Evolutionary conservation across 78 protist species (phyloP).

Genomic region (Ministeria vibrans): DNA sequence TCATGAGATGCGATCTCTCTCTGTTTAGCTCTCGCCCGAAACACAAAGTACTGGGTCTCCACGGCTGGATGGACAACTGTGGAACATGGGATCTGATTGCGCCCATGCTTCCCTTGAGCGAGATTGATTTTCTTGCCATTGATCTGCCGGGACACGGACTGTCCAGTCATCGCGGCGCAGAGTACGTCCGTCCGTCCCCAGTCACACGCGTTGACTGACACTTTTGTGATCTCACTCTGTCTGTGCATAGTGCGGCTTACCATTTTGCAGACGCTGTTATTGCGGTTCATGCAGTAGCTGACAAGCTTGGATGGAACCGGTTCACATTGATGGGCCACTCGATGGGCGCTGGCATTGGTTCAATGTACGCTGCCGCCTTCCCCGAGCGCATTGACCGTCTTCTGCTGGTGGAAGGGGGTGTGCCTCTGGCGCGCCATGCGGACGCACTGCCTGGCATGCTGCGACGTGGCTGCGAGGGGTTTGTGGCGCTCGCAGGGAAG

Average conservation of each 20-base stretch:
- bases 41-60: neutral
- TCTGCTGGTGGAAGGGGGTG: neutral
- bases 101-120: neutral
- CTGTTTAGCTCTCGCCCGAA: neutral
- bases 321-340: neutral
- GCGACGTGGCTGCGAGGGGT: too few relatives aligned
- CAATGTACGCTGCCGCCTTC: neutral
- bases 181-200: too few relatives aligned
- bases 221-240: too few relatives aligned
- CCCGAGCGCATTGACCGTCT: neutral
- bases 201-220: too few relatives aligned
- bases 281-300: neutral
- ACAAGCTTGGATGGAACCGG: neutral
- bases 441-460: too few relatives aligned
- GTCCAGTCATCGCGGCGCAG: too few relatives aligned
- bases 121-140: too few relatives aligned
- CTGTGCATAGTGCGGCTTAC: neutral
- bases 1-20: too few relatives aligned
- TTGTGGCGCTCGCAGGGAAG: too few relatives aligned
- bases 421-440: too few relatives aligned
- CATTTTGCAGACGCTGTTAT: neutral
- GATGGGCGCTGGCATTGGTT: neutral
- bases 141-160: neutral
- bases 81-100: neutral
- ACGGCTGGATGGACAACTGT: neutral